These are phyloP conservation scores for Cercophora newfieldiana DNA, from an alignment of 495 filamentous ascomycete species.

Conservation along the genomic window DNA sequence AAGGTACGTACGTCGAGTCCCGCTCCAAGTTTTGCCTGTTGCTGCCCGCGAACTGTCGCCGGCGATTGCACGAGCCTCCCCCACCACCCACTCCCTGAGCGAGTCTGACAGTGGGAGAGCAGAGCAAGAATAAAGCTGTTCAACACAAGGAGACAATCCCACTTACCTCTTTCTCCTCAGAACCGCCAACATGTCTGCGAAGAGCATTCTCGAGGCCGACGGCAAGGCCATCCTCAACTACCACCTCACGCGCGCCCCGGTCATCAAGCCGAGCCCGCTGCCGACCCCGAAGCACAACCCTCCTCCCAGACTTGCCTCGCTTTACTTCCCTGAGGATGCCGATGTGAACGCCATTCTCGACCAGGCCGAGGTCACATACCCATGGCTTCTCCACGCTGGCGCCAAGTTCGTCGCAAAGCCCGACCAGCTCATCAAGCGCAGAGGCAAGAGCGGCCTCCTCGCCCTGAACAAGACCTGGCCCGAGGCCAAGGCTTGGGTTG, in stretches of 20 bases:
- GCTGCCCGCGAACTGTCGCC: conserved; percentile 1
- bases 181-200: conserved; percentile 82
- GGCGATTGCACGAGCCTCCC: background rate
- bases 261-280: conserved; percentile 97
- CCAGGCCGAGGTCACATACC: conserved; percentile 92
- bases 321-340: conserved; percentile 89
- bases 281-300: conserved; percentile 89
- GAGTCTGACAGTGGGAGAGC: conserved; percentile 7
- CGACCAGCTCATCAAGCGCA: conserved; percentile 98
- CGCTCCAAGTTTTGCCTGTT: background rate
- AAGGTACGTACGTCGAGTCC: conserved; percentile 2
- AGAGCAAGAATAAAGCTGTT: conserved; percentile 16
- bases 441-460: conserved; percentile 96
- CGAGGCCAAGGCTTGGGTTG: conserved; percentile 90
- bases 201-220: conserved; percentile 97
- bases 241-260: conserved; percentile 96
- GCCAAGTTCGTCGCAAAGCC: conserved; percentile 98
- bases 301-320: conserved; percentile 82
- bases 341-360: conserved; percentile 82
- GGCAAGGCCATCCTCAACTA: conserved; percentile 99
- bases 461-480: conserved; percentile 97
- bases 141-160: conserved; percentile 12
- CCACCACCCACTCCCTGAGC: background rate
- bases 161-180: conserved; percentile 21
- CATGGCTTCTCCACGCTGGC: conserved; percentile 80